Base-by-base conservation (phyloP, 2,329 filamentous ascomycete species). In the Colletotrichum sp. region DNA sequence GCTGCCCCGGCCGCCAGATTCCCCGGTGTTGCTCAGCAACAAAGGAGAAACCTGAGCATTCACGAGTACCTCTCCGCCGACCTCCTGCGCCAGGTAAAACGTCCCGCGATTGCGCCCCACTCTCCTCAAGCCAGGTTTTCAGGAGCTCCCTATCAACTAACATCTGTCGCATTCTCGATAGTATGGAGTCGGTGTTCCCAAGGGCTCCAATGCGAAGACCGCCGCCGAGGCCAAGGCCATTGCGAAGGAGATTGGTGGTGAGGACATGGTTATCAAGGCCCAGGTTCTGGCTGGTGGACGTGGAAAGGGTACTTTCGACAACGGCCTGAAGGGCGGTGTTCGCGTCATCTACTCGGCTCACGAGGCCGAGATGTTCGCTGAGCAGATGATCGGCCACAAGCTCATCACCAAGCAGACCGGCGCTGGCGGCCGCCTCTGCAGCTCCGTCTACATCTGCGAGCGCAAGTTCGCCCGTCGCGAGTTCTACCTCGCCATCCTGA, bases 381-480 rank as follows among this genome's bases (percentile, higher is more conserved):
- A 96, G 81, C 96, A 99, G 90, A 99, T 99, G 97, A 99, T 99
- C 88, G 97, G 97, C 84, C 96, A 99, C 90, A 98, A 98, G 89
- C 95, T 99, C 88, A 92, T 99, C 88, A 99, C 97, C 87, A 99
- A 99, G 93, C 97, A 99, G 91, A 99, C 97, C 75, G 97, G 97
- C 86, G 95, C 96, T 81, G 92, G 88, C 81, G 97, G 97, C 84
- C 95, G 97, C 86, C 92, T 98, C 85, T 99, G 97, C 92, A 99
- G 95, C 88, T 92, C 96, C 79, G 97, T 99, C 85, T 99, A 98
- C 91, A 99, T 99, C 85, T 98, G 96, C 89, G 97, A 99, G 92
- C 96, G 97, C 92, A 99, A 99, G 91, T 99, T 98, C 84, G 97
- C 97, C 82, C 96, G 97, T 81, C 94, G 97, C 84, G 97, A 99